Evolutionary conservation across 1,139 yeast species (phyloP).

Genomic region (Candida glucosophila): DNA sequence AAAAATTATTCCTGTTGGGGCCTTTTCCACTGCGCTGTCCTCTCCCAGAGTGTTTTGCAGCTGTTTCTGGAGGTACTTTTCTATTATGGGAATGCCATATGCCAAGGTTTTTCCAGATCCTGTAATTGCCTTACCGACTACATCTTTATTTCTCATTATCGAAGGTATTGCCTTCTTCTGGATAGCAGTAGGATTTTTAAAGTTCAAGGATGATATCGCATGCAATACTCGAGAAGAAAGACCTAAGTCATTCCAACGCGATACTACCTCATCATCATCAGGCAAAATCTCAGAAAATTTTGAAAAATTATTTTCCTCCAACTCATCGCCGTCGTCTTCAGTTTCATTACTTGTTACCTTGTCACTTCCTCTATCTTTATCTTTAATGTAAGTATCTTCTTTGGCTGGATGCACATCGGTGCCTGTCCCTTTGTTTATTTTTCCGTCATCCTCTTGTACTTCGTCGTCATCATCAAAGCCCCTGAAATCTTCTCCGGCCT

Average conservation of each 20-base stretch:
- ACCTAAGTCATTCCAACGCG: slow-evolving; percentile 44
- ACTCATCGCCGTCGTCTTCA: slow-evolving; percentile 5
- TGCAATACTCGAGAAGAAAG: slow-evolving; percentile 48
- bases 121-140: slow-evolving; percentile 93
- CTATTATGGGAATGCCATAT: slow-evolving; percentile 89
- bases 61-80: slow-evolving; percentile 38
- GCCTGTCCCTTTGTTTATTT: slow-evolving; percentile 6
- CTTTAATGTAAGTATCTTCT: slow-evolving; percentile 1
- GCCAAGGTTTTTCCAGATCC: slow-evolving; percentile 98
- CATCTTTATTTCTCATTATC: slow-evolving; percentile 66
- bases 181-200: slow-evolving; percentile 70
- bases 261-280: slow-evolving; percentile 37
- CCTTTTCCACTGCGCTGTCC: slow-evolving; percentile 11
- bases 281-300: slow-evolving; percentile 21
- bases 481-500: slow-evolving; percentile 6
- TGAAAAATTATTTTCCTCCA: slow-evolving; percentile 12
- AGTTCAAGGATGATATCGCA: slow-evolving; percentile 54
- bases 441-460: slow-evolving; percentile 5
- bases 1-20: slow-evolving; percentile 62
- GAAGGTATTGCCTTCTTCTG: slow-evolving; percentile 72
- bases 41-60: slow-evolving; percentile 14
- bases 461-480: slow-evolving; percentile 8
- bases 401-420: slow-evolving; percentile 6
- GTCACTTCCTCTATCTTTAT: slow-evolving; percentile 1
- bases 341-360: slow-evolving; percentile 1